These are phyloP conservation scores for Fusarium buxicola DNA, from an alignment of 2,329 filamentous ascomycete species.

Conservation along the genomic window DNA sequence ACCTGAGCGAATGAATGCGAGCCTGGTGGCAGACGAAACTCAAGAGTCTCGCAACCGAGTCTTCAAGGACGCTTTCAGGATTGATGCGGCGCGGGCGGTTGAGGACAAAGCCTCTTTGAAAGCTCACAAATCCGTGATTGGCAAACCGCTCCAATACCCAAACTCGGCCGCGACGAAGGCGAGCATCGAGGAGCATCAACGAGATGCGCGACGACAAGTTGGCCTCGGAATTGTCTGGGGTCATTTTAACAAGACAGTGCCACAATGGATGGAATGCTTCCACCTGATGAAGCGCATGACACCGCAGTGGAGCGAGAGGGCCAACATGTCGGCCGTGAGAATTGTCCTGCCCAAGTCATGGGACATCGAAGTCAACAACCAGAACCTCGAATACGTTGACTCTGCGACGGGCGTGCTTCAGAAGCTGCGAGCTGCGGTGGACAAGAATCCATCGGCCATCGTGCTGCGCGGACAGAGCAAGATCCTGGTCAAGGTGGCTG, in stretches of 20 bases:
- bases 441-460: constrained; percentile 49
- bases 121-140: constrained; percentile 46
- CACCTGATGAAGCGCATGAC: constrained; percentile 54
- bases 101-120: constrained; percentile 35
- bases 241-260: constrained; percentile 44
- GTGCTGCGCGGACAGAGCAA: constrained; percentile 49
- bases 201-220: constrained; percentile 51
- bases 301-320: constrained; percentile 46
- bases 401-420: constrained; percentile 49
- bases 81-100: constrained; percentile 32
- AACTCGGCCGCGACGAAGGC: constrained; percentile 36
- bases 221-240: constrained; percentile 51
- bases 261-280: constrained; percentile 57
- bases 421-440: constrained; percentile 50
- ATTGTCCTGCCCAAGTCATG: constrained; percentile 52
- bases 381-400: constrained; percentile 51
- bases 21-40: constrained; percentile 22
- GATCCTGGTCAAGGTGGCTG: constrained; percentile 49
- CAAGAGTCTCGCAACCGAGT: constrained; percentile 42
- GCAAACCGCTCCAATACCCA: constrained; percentile 46
- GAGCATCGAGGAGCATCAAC: constrained; percentile 36
- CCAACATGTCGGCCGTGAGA: constrained; percentile 52
- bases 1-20: constrained; percentile 24
- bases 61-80: constrained; percentile 47
- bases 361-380: constrained; percentile 51